Evolutionary conservation across 2,329 filamentous ascomycete species (phyloP).

Genomic region (Nemania diffusa): DNA sequence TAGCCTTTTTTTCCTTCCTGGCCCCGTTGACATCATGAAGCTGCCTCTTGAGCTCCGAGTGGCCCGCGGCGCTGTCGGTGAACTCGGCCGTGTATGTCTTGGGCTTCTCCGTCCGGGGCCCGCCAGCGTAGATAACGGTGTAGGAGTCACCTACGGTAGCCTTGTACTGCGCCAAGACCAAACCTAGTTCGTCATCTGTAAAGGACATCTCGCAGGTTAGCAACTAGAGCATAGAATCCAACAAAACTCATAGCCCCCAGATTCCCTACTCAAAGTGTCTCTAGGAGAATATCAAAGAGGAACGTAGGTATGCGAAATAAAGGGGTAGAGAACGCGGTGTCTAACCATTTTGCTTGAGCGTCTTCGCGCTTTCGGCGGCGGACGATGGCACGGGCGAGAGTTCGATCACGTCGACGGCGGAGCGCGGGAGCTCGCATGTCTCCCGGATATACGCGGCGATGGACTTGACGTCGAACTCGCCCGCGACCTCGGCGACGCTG

Average conservation of each 20-base stretch:
- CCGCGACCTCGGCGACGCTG: slow-evolving; percentile 68
- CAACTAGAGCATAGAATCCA: neutral
- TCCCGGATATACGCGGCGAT: slow-evolving; percentile 58
- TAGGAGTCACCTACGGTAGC: slow-evolving; percentile 61
- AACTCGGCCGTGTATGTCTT: slow-evolving; percentile 73
- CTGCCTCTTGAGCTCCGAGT: slow-evolving; percentile 78
- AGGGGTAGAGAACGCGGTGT: slow-evolving; percentile 11
- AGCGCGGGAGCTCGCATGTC: slow-evolving; percentile 58
- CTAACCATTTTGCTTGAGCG: slow-evolving; percentile 61
- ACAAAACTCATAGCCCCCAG: neutral
- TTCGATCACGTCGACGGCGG: slow-evolving; percentile 54
- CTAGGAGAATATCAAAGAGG: neutral
- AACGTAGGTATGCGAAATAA: neutral
- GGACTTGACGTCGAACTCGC: slow-evolving; percentile 55
- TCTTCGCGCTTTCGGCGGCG: slow-evolving; percentile 55
- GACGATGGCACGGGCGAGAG: slow-evolving; percentile 54
- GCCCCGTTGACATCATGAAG: slow-evolving; percentile 44
- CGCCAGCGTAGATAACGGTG: slow-evolving; percentile 81
- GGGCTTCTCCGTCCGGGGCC: slow-evolving; percentile 59
- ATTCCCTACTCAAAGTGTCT: neutral
- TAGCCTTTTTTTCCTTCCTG: slow-evolving; percentile 54
- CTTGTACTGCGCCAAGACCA: slow-evolving; percentile 56
- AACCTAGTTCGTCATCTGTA: slow-evolving; percentile 63
- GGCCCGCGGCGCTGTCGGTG: slow-evolving; percentile 60
- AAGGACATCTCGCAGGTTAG: slow-evolving; percentile 2